A percentile compares a stretch with the other conserved stretches of the same genome.
phyloP scores from a whole-genome alignment of 768 basidiomycete genomes.

The Hypholoma sublateritium region DNA sequence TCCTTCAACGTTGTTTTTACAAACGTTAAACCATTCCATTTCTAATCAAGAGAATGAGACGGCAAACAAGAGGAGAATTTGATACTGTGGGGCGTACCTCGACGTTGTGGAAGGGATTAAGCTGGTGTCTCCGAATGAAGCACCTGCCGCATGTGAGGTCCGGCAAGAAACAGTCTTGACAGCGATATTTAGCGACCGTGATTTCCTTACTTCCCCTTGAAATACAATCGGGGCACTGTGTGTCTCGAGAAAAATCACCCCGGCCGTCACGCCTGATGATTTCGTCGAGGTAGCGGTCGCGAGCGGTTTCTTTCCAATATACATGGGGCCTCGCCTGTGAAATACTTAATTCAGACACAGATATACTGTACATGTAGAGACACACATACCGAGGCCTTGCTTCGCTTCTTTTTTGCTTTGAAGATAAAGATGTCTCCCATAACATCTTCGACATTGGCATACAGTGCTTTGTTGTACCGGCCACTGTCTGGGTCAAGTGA shows the following conservation, averaged over 20 bases:
- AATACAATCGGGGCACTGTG: slow-evolving; percentile 7
- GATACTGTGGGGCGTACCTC: no score
- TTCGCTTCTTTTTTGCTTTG: no score
- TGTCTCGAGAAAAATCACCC: not conserved
- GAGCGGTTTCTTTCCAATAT: slow-evolving; percentile 6
- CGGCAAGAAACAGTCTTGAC: slow-evolving; percentile 6
- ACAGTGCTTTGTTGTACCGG: no score
- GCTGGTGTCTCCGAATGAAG: slow-evolving; percentile 4
- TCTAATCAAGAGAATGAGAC: not conserved
- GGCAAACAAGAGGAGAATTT: not conserved
- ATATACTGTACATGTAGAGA: no score
- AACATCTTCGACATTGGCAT: no score
- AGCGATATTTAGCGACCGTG: slow-evolving; percentile 1
- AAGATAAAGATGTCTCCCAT: no score
- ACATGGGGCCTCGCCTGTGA: no score
- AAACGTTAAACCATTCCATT: not conserved
- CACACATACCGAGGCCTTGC: no score
- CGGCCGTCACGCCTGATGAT: slow-evolving; percentile 5
- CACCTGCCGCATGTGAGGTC: slow-evolving; percentile 1
- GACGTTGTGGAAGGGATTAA: slow-evolving; percentile 4
- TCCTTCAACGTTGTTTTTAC: not conserved
- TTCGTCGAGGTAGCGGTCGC: slow-evolving; percentile 9
- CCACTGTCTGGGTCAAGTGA: no score
- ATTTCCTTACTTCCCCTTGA: not conserved
- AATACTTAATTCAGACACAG: no score